phyloP scores from a whole-genome alignment of 2,329 filamentous ascomycete species.

The Epichloe uncinata region DNA sequence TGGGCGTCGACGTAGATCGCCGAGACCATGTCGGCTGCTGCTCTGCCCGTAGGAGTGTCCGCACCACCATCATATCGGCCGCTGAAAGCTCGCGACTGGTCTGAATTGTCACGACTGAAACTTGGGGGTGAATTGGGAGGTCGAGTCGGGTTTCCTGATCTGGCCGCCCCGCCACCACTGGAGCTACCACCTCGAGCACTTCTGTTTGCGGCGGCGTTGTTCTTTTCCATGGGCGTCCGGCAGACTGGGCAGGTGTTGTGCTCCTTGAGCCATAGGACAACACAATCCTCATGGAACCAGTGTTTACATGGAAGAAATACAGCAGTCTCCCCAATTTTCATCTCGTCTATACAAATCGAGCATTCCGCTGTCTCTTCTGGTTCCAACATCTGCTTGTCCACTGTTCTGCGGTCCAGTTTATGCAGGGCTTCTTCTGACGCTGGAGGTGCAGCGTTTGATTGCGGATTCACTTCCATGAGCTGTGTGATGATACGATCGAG shows the following conservation, averaged over 20 bases:
- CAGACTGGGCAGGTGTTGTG: constrained; percentile 90
- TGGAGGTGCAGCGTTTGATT: constrained; percentile 67
- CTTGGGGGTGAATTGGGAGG: neutral
- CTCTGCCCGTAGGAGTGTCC: constrained; percentile 4
- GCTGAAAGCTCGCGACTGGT: neutral
- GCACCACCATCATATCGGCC: neutral
- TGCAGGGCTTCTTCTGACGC: constrained; percentile 64
- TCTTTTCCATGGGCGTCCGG: constrained; percentile 41
- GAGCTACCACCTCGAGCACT: constrained; percentile 1
- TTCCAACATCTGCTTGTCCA: constrained; percentile 57
- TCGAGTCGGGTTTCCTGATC: neutral
- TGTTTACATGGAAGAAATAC: constrained; percentile 75
- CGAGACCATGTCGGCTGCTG: constrained; percentile 7
- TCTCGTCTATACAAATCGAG: constrained; percentile 87
- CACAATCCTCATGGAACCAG: constrained; percentile 82
- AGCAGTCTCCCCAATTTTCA: constrained; percentile 59
- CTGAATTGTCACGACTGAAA: neutral
- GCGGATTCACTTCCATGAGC: constrained; percentile 72
- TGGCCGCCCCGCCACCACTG: neutral
- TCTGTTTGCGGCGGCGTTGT: constrained; percentile 10
- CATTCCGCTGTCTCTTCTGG: constrained; percentile 63
- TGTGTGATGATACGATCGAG: constrained; percentile 78
- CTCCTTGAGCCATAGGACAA: constrained; percentile 71
- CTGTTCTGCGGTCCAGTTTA: constrained; percentile 54
- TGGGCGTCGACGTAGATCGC: constrained; percentile 12